phyloP scores from a whole-genome alignment of 2,329 filamentous ascomycete genomes.

The Exophiala aquamarina region DNA sequence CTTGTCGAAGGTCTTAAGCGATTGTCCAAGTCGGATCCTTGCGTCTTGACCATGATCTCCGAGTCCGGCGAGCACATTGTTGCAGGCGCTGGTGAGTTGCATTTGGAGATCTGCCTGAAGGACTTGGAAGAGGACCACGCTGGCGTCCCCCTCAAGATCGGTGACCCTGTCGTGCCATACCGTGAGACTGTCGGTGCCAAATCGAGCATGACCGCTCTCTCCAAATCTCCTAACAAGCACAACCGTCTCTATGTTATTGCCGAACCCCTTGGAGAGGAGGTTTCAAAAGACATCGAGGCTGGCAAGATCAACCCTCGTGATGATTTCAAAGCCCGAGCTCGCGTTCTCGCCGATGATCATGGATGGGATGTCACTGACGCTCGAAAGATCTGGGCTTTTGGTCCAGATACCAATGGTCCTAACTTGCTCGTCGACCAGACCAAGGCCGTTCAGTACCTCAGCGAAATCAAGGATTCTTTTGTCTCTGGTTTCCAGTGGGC shows the following conservation, averaged over 20 bases:
- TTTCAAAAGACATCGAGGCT: constrained; percentile 81
- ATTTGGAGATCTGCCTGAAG: constrained; percentile 99
- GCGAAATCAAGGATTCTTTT: constrained; percentile 99
- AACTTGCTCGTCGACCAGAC: constrained; percentile 99
- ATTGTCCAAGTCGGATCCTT: constrained; percentile 99
- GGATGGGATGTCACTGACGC: constrained; percentile 99
- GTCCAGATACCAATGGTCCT: constrained; percentile 94
- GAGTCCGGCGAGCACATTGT: constrained; percentile 98
- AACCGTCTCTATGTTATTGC: constrained; percentile 99
- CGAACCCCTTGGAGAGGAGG: constrained; percentile 87
- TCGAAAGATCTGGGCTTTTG: constrained; percentile 99
- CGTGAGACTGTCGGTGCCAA: constrained; percentile 86
- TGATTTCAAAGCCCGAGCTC: constrained; percentile 98
- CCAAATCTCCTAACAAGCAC: constrained; percentile 99
- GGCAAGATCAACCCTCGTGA: constrained; percentile 95
- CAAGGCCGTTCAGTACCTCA: constrained; percentile 99
- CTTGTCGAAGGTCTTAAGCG: constrained; percentile 99
- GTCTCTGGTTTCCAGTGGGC: constrained; percentile 99
- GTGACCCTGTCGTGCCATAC: constrained; percentile 97
- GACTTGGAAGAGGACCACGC: constrained; percentile 99
- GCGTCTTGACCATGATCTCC: constrained; percentile 85
- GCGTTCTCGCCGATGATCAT: constrained; percentile 92
- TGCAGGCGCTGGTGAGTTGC: constrained; percentile 97
- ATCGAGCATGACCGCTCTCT: constrained; percentile 94
- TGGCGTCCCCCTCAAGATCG: constrained; percentile 95